Evolutionary conservation across 345 rosid species (phyloP), one percentile per base, ranked within the genome.

Genomic region (Cardamine resedifolia): DNA sequence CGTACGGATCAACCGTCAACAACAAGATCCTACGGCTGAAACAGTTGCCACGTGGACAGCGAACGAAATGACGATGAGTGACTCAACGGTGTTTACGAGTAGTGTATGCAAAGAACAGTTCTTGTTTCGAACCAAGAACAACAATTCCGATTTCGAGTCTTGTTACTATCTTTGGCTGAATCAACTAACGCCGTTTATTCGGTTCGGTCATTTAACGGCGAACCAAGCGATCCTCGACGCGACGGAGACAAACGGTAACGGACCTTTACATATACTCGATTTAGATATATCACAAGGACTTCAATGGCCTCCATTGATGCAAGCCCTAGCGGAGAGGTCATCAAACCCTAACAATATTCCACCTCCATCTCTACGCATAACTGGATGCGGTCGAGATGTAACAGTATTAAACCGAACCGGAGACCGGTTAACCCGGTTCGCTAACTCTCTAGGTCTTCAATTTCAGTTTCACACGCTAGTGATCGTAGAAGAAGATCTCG

Each of bases 281-380:
- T 88, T 95, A 57, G 96, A 95, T 75, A 91, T 91, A 74, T 91
- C 93, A 85, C 97, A 95, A 76, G 99, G 99, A 16, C 89, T 95
- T 41, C 99, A 95, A 62, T 95, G 99, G 99, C 99, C 99, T 8
- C 97, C 99, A 4, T 67, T 95, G 45, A 89, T 95, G 99, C 99
- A 95, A 57, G 97, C 97, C 59, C 80, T 95, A 62, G 91, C 88
- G 5, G 97, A 91, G 56, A 85, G 95, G 4, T 45, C 71, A 58
- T 28, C 68, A 28, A 77, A 64, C 76, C 79, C 49, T 72, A 78
- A 74, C 72, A 41, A 62, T n/a, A n/a, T n/a, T n/a, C 65, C 71
- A 44, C 70, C 48, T 39, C 81, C 86, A 10, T 86, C 91, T 81
- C 85, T 95, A 14, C 87, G 96, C 23, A 89, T 95, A 77, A 95